Base-by-base conservation (phyloP, 208 protist species). In the Phytomonas francai region DNA sequence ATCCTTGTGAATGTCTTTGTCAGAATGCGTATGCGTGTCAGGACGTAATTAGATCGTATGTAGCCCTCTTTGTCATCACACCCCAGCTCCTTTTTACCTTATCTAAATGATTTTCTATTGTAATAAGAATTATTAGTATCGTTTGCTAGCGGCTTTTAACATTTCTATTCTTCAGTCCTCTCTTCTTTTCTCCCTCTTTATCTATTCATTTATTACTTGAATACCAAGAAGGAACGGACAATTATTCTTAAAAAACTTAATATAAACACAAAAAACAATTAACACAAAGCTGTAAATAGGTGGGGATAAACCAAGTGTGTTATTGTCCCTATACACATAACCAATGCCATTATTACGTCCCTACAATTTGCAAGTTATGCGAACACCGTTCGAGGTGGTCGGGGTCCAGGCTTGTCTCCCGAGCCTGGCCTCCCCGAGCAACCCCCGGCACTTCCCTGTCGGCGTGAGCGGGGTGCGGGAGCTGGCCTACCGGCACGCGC, bases 381-480 rank as follows among this genome's bases (percentile, higher is more conserved):
- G 77, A 14, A 83, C 77, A 30, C 89, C 89, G 0, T 95, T 87
- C 66, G 79, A 77, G 39, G 80, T 85, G 33, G 81, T 79, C 12
- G 80, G 77, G n/a, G n/a, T 81, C 2, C 74, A 89, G 63, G 81
- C 84, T 12, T 75, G 82, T 56, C 45, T 54, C 32, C 56, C 71
- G 0, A 65, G 70, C 16, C 49, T 22, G 27, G 19, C 69, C 3
- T 22, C 29, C 12, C 19, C 28, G 49, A 45, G 3, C 14, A 63
- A 27, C 36, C 30, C 61, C 8, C 12, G 34, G 36, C 28, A 42
- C n/a, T 59, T 63, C 7, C 34, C 70, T 8, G 67, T 71, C 11
- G 77, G 72, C 29, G 71, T 62, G 0, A 62, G 42, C 29, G 74
- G 70, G 12, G 71, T 83, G 29, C 67, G 68, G 22, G 58, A 80